Base-by-base conservation (phyloP, 345 rosid species). In the Draba incana region DNA sequence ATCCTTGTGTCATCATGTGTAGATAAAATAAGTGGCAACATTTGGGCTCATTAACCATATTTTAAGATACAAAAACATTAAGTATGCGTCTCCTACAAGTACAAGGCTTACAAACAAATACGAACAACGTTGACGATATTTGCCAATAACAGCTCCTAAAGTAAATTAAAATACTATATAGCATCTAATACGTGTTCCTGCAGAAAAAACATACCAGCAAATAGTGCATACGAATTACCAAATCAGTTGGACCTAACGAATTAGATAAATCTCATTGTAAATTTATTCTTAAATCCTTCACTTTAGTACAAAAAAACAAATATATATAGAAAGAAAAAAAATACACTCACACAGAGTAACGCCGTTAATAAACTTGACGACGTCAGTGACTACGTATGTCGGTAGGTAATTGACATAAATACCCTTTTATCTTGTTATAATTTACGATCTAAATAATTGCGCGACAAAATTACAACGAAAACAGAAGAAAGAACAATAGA, bases 181-280 rank as follows among this genome's bases (percentile, higher is more conserved):
- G 33, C 31, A 24, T 50, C 16, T 28, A 30, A 12, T 30, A 63
- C 59, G 38, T 39, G 57, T 51, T 11, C 6, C 38, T 3, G 42
- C 39, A n/a, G 5, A 24, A 3, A 24, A 66, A 68, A 38, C n/a
- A 69, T 58, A 24, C 12, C 28, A 71, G 15, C 64, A 38, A 55
- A 20, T 46, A 56, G 44, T 64, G 76, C 76, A 28, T 9, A 39
- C 70, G 65, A 64, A 51, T 64, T 30, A 71, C 50, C 58, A 57
- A 72, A 64, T 39, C 53, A 47, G 77, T 72, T 72, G 66, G 77
- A 57, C 71, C 71, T 30, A 72, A 58, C 77, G 38, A 41, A 42
- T 65, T 65, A 47, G 44, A 64, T 41, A 5, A 72, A 20, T 41
- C 48, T 39, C 59, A 64, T 25, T 62, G 4, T 27, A 56, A 20